Conservation (phyloP, 495 filamentous ascomycete species). For the Penicillium ochrochloron region DNA sequence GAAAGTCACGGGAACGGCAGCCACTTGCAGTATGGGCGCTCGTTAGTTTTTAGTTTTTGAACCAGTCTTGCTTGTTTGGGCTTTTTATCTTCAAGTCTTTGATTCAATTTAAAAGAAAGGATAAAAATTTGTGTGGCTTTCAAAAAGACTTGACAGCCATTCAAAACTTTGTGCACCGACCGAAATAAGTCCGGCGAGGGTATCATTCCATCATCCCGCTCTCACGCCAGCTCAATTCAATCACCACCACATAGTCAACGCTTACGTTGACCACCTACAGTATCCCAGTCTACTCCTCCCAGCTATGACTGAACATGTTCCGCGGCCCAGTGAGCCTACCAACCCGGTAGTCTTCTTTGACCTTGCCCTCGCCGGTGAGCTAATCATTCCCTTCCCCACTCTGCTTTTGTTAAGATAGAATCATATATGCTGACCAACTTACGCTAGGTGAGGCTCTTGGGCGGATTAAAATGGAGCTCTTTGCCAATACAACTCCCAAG, state of each 20-base stretch:
- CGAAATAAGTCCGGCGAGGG: not conserved
- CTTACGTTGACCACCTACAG: not conserved
- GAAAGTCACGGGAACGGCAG: not conserved
- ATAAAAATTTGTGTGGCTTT: no score
- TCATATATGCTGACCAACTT: not conserved
- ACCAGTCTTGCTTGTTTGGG: not conserved
- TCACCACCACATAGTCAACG: not conserved
- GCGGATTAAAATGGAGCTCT: conserved; percentile 92
- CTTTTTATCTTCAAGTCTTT: not conserved
- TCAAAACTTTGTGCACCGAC: not conserved
- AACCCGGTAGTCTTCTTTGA: conserved; percentile 91
- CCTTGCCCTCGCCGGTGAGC: conserved; percentile 83
- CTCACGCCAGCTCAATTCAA: not conserved
- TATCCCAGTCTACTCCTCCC: not conserved
- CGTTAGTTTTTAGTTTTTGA: no score
- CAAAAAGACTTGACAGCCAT: not conserved
- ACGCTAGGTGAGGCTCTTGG: conserved; percentile 82
- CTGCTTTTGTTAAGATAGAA: not conserved
- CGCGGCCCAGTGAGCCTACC: conserved; percentile 11
- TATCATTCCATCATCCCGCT: not conserved
- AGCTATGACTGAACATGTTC: conserved; percentile 22
- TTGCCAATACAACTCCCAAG: conserved; percentile 77
- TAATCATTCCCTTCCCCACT: not conserved
- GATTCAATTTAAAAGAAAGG: not conserved
- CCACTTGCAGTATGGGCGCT: not conserved